A percentile compares a stretch with the other conserved stretches of the same genome.
Conservation (phyloP, 2,329 filamentous ascomycete species). For the Microdochium bolleyi region DNA sequence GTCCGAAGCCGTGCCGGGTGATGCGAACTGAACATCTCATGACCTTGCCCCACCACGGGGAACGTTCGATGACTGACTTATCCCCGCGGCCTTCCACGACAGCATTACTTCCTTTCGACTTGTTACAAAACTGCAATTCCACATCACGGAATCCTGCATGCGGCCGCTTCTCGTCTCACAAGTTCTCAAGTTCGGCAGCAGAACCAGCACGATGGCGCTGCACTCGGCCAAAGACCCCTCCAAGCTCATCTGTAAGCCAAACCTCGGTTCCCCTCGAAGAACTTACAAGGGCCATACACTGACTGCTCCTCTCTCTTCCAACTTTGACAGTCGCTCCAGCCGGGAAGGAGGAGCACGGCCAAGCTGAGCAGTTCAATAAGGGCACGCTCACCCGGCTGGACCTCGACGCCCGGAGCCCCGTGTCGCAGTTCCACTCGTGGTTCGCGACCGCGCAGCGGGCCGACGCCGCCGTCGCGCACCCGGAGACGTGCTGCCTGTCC, state of each 20-base stretch:
- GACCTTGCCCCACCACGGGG: too few species aligned
- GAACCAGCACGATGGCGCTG: conserved; percentile 33
- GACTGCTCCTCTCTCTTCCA: background rate
- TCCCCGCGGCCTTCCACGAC: background rate
- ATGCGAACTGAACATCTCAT: too few species aligned
- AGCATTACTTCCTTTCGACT: background rate
- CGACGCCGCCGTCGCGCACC: conserved; percentile 50
- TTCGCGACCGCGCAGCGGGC: conserved; percentile 62
- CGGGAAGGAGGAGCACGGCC: conserved; percentile 44
- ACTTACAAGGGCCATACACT: too few species aligned
- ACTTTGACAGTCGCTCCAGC: conserved; percentile 51
- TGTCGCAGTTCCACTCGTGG: conserved; percentile 84
- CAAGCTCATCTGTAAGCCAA: conserved; percentile 44
- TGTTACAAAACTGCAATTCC: conserved; percentile 8
- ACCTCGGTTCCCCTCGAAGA: too few species aligned
- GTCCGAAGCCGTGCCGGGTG: too few species aligned
- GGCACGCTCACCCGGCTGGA: conserved; percentile 53
- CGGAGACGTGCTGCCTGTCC: conserved; percentile 81
- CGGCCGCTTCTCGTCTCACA: background rate
- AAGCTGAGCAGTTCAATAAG: conserved; percentile 68
- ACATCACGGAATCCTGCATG: conserved; percentile 10
- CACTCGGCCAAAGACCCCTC: conserved; percentile 27
- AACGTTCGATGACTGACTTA: background rate
- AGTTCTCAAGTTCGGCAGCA: conserved; percentile 1
- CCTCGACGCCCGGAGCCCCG: conserved; percentile 55